These are phyloP conservation scores for Pythium chondricola DNA, from an alignment of 352 stramenopile genomes.

Conservation along the genomic window DNA sequence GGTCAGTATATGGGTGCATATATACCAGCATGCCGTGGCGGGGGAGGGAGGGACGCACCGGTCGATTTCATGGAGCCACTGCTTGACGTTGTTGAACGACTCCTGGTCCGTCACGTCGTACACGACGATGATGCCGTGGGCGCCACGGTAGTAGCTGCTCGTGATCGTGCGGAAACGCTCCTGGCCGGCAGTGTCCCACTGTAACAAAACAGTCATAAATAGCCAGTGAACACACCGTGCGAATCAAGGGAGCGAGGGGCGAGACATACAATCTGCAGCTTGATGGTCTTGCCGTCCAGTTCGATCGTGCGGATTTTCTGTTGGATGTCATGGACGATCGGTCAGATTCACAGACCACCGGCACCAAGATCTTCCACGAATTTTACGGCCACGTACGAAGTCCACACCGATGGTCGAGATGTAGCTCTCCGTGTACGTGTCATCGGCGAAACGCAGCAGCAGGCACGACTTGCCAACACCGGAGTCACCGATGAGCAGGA, in stretches of 20 bases:
- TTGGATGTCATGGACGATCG: background rate
- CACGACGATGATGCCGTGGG: slow-evolving; percentile 99
- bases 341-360: background rate
- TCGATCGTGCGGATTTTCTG: slow-evolving; percentile 99
- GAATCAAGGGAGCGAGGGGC: slow-evolving; percentile 3
- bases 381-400: slow-evolving; percentile 95
- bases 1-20: background rate
- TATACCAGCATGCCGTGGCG: background rate
- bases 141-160: slow-evolving; percentile 98
- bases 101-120: slow-evolving; percentile 99
- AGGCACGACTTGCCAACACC: slow-evolving; percentile 98
- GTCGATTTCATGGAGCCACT: slow-evolving; percentile 95
- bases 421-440: slow-evolving; percentile 99
- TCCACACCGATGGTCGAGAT: slow-evolving; percentile 99
- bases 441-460: slow-evolving; percentile 98
- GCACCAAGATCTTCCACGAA: background rate
- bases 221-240: background rate
- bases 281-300: slow-evolving; percentile 98
- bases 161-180: slow-evolving; percentile 99
- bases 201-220: slow-evolving; percentile 12
- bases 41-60: slow-evolving; percentile 27
- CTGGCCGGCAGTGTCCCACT: slow-evolving; percentile 99
- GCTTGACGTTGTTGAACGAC: slow-evolving; percentile 97
- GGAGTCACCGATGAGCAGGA: slow-evolving; percentile 97
- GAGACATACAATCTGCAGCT: slow-evolving; percentile 95